Evolutionary conservation across 202 grass and related monocot species (phyloP), one percentile per base, ranked within the genome.

Genomic region (Elaeis oleifera): DNA sequence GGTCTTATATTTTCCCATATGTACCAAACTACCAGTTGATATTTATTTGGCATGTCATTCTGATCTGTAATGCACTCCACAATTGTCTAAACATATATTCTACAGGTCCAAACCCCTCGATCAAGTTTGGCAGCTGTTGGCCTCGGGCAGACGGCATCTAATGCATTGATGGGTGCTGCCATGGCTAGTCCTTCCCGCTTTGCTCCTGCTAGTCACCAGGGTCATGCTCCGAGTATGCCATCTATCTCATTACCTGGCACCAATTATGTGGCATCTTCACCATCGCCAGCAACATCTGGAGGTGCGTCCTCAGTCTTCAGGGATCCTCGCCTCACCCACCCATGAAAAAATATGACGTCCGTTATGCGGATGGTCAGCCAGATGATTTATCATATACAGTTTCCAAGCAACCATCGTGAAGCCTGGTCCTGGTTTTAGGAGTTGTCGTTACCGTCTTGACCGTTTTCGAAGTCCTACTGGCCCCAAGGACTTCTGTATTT

Each of bases 281-380:
- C 79, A 54, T 90, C 91, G 21, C 91, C 91, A 0, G 91, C 84
- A 6, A 81, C 76, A 61, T 96, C 91, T 1, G 90, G 85, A 68
- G 87, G 81, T 50, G 73, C 68, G 31, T 75, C 87, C 53, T 88
- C 90, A 0, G 73, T 90, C 28, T 88, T 90, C 64, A 85, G 64
- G 59, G 87, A 96, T 70, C 20, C 82, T 65, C 73, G 81, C 28
- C 67, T 65, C 4, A 76, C 80, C 8, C 75, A 62, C 57, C 86
- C 78, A 14, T 86, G 79, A 61, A 63, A 2, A 22, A 39, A 44
- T 1, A 31, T 44, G 36, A 11, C 36, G 9, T 13, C 31, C 7
- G 31, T 9, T 8, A 9, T 36, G 31, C 31, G 8, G 31, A 5
- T 36, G 8, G 31, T 36, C 31, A 36, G 31, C 31, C 7, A 4